Evolutionary conservation across 2,329 filamentous ascomycete genomes (phyloP).

Genomic region (Diaporthe eres): DNA sequence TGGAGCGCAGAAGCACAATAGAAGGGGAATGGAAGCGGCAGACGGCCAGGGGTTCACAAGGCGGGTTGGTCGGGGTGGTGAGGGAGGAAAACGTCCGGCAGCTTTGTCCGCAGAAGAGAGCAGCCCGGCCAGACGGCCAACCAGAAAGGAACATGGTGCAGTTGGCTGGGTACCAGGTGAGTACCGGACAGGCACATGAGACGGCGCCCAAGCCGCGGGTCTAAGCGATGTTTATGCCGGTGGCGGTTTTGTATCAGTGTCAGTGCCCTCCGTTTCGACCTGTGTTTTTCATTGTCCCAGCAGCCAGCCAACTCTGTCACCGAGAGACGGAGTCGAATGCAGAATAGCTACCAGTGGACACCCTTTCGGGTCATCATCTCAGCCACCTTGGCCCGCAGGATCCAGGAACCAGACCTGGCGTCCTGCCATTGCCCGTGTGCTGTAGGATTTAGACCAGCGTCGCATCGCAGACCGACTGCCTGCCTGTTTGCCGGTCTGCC

Average conservation of each 20-base stretch:
- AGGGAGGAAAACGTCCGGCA: constrained; percentile 33
- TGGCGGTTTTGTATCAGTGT: constrained; percentile 28
- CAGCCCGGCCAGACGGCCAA: neutral
- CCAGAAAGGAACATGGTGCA: constrained; percentile 27
- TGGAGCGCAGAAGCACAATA: constrained; percentile 31
- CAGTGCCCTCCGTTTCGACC: constrained; percentile 14
- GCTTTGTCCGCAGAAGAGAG: neutral
- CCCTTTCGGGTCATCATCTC: constrained; percentile 7
- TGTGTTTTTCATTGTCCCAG: neutral
- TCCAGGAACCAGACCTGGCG: constrained; percentile 15
- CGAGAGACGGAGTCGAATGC: constrained; percentile 8
- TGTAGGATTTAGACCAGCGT: constrained; percentile 17
- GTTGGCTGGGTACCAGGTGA: constrained; percentile 15
- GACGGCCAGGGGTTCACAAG: constrained; percentile 5
- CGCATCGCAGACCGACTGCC: constrained; percentile 4
- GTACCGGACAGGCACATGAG: constrained; percentile 29
- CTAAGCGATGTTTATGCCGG: constrained; percentile 28
- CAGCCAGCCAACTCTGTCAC: constrained; percentile 6
- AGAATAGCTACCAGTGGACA: constrained; percentile 6
- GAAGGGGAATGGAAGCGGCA: constrained; percentile 32
- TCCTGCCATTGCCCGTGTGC: constrained; percentile 23
- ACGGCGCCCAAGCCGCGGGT: constrained; percentile 31
- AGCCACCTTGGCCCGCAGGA: constrained; percentile 15
- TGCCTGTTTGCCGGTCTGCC: neutral
- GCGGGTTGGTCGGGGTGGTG: neutral